Evolutionary conservation across 75 land plant genomes (phyloP).

Genomic region (Adiantum capillusveneris): DNA sequence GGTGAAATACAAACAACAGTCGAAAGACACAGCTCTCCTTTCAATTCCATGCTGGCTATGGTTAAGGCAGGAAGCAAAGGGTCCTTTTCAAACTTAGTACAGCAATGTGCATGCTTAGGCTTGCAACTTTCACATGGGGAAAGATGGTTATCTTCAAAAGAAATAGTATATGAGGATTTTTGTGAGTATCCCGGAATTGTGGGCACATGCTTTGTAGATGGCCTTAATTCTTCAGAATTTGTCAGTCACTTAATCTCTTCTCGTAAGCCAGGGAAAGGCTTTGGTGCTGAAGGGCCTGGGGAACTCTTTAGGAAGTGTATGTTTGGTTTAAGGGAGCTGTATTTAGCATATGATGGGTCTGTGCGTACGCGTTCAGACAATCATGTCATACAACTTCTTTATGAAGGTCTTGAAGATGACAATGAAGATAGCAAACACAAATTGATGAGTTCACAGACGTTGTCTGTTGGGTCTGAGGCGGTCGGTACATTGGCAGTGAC

Average conservation of each 20-base stretch:
- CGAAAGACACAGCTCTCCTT: slow-evolving; percentile 18
- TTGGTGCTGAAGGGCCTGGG: slow-evolving; percentile 64
- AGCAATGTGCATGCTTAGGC: slow-evolving; percentile 78
- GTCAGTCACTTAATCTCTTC: slow-evolving; percentile 54
- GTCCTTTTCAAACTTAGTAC: slow-evolving; percentile 53
- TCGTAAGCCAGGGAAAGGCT: slow-evolving; percentile 49
- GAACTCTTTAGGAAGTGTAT: slow-evolving; percentile 55
- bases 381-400: slow-evolving; percentile 64
- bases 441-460: no score
- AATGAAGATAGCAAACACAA: no score
- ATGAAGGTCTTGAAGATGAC: no score
- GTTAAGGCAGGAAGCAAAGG: slow-evolving; percentile 83
- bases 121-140: slow-evolving; percentile 45
- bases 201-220: slow-evolving; percentile 54
- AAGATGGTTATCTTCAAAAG: slow-evolving; percentile 26
- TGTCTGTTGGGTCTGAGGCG: background rate
- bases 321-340: slow-evolving; percentile 72
- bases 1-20: slow-evolving; percentile 28
- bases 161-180: slow-evolving; percentile 4
- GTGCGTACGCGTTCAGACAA: slow-evolving; percentile 64
- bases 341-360: slow-evolving; percentile 73
- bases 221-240: slow-evolving; percentile 62
- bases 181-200: slow-evolving; percentile 45
- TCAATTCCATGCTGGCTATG: slow-evolving; percentile 71
- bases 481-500: slow-evolving; percentile 1